Base-by-base conservation (phyloP, 73 alveolate genomes). In the Breviolum minutum region DNA sequence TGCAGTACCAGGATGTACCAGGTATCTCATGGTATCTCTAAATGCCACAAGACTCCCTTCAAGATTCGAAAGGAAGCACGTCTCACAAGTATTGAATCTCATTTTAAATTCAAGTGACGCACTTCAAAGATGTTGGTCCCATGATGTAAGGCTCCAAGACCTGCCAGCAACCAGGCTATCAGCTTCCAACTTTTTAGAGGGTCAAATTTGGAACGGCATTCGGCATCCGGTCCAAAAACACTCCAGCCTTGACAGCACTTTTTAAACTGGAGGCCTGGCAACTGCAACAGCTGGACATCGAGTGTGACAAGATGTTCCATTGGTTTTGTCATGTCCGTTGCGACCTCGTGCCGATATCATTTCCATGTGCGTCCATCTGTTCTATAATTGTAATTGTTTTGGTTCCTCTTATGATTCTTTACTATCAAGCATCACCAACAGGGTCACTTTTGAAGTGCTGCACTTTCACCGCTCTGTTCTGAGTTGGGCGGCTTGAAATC, bases 121-220 rank as follows among this genome's bases (percentile, higher is more conserved):
- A 92, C 48, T 92, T 92, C 90, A 92, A 66, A 4, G 98, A 73
- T 29, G 98, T 92, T 24, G 98, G 98, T 69, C 98, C 98, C 64
- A 26, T 61, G n/a, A 92, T 81, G 60, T 92, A 92, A 24, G 98
- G 98, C 91, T 92, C 98, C 80, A 92, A 60, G 69, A 92, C 98
- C 98, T 92, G 63, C 48, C 19, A 11, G 17, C 10, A 13, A 40
- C 54, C 54, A 40, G 54, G 54, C 54, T 40, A 40, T 40, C 54
- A 40, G 54, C 54, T 40, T 40, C 54, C 54, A 40, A 40, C 54
- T 0, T 40, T 40, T 40, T 40, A 3, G 54, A 40, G 3, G 54
- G 54, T 17, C 77, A 14, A 68, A 68, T 17, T 22, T 68, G 77
- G 77, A 68, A 68, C 17, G 6, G 77, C n/a, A 68, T 22, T 4